These are phyloP conservation scores for Quercus tomentella DNA, from an alignment of 331 rosid genomes.

Conservation along the genomic window DNA sequence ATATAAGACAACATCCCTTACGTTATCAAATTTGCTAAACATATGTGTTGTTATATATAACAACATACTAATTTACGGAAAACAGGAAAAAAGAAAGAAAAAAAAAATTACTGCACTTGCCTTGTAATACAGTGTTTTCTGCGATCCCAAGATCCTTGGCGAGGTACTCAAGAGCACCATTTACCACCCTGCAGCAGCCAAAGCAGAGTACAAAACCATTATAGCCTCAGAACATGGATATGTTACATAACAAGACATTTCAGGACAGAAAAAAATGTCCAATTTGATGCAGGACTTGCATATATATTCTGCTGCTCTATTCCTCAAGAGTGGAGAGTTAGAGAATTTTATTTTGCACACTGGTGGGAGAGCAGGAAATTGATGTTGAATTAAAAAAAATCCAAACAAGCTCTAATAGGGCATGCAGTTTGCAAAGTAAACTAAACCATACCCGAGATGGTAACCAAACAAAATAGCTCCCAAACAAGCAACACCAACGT, in stretches of 20 bases:
- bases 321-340: background rate
- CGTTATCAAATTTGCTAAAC: background rate
- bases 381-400: background rate
- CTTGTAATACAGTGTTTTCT: conserved; percentile 78
- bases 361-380: background rate
- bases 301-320: background rate
- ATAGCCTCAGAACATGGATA: background rate
- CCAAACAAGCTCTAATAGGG: background rate
- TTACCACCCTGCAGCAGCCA: conserved; percentile 74
- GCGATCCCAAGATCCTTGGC: conserved; percentile 83
- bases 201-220: background rate
- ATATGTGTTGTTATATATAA: background rate
- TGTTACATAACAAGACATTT: background rate
- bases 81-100: background rate
- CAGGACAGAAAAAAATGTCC: background rate
- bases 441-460: conserved; percentile 75
- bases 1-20: background rate
- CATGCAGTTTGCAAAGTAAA: background rate
- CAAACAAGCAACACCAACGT: conserved; percentile 93
- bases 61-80: background rate
- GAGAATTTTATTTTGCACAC: background rate
- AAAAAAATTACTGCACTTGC: conserved; percentile 22
- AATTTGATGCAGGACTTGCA: background rate
- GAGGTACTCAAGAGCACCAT: conserved; percentile 94
- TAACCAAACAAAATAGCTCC: conserved; percentile 98